A percentile compares a stretch with the other conserved stretches of the same genome.
Evolutionary conservation across 495 filamentous ascomycete genomes (phyloP).

Genomic region (Pyrenula massariospora): DNA sequence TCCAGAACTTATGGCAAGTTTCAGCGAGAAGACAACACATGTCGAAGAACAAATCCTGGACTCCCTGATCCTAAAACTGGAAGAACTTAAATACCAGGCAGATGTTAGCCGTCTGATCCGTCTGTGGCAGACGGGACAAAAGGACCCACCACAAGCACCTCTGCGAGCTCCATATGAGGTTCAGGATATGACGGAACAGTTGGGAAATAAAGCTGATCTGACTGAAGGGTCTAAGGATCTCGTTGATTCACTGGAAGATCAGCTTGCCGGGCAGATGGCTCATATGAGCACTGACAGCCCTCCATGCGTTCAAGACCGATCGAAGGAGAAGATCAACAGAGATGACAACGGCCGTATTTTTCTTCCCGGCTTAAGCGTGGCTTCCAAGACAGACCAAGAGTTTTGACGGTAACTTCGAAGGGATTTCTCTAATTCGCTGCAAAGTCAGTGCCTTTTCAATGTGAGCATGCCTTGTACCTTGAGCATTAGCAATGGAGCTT

Average conservation of each 20-base stretch:
- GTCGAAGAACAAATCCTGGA: conserved; percentile 16
- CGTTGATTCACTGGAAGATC: neutral
- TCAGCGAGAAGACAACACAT: conserved; percentile 21
- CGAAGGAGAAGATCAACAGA: neutral
- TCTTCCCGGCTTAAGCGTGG: neutral
- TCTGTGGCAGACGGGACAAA: neutral
- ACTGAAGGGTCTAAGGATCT: neutral
- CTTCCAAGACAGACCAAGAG: neutral
- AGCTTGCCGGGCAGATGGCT: neutral
- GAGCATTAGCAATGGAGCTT: too few species aligned
- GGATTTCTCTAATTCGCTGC: too few species aligned
- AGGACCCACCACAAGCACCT: neutral
- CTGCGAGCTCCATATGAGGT: neutral
- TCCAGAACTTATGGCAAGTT: conserved; percentile 42
- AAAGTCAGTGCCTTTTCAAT: too few species aligned
- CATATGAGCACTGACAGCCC: neutral
- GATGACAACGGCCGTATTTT: neutral
- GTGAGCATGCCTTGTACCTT: too few species aligned
- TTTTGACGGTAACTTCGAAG: too few species aligned
- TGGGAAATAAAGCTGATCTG: neutral
- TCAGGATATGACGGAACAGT: neutral
- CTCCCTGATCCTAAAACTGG: conserved; percentile 25
- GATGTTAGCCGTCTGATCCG: conserved; percentile 22
- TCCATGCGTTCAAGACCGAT: neutral
- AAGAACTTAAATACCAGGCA: conserved; percentile 19